Percentiles rank a stretch among this genome's conserved stretches.
Conservation (phyloP, 371 early-diverging fungal species). For the Circinella umbellata region DNA sequence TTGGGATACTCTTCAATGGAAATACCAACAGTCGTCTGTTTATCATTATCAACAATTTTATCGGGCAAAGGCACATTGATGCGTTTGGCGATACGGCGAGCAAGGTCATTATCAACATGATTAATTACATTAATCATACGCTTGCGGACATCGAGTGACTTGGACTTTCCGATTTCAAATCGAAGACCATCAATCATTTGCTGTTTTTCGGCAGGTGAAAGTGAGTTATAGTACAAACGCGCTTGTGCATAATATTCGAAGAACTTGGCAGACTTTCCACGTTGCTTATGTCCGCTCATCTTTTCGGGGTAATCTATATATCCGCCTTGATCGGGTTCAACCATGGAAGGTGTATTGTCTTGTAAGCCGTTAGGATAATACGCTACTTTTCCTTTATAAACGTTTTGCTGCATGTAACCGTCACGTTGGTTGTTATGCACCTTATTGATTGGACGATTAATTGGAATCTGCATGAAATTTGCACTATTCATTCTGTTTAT, state of each 20-base stretch:
- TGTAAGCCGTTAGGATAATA: constrained; percentile 40
- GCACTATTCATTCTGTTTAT: constrained; percentile 48
- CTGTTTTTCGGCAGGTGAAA: constrained; percentile 44
- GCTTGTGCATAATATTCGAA: constrained; percentile 54
- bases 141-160: constrained; percentile 32
- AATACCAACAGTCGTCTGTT: constrained; percentile 29
- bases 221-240: constrained; percentile 48
- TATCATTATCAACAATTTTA: constrained; percentile 26
- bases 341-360: constrained; percentile 37
- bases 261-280: constrained; percentile 34
- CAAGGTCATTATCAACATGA: constrained; percentile 47
- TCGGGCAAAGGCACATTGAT: constrained; percentile 38
- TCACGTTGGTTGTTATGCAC: constrained; percentile 62
- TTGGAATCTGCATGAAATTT: constrained; percentile 59
- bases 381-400: constrained; percentile 36
- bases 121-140: constrained; percentile 45
- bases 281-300: constrained; percentile 24
- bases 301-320: constrained; percentile 44
- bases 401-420: constrained; percentile 40
- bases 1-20: constrained; percentile 44
- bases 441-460: constrained; percentile 51
- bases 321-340: constrained; percentile 28
- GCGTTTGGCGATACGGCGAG: constrained; percentile 40
- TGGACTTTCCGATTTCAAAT: constrained; percentile 47
- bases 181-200: constrained; percentile 44